Conservation (phyloP, 192 early-diverging fungal genomes). For the Backusella australiensis region DNA sequence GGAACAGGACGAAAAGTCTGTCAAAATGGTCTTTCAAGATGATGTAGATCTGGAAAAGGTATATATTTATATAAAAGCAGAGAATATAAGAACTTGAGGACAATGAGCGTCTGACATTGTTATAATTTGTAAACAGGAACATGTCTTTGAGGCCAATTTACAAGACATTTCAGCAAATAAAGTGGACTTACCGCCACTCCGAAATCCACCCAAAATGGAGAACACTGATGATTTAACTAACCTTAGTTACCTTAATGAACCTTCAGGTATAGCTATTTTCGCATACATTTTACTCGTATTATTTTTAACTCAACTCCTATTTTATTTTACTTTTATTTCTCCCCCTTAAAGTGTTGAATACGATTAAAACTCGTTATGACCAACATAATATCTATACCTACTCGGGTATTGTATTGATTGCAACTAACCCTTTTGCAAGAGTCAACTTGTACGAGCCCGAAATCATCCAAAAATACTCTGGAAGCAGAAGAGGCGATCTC, state of each 20-base stretch:
- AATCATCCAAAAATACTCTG: slow-evolving; percentile 90
- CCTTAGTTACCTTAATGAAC: slow-evolving; percentile 94
- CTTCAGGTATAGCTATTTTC: slow-evolving; percentile 45
- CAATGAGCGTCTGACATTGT: background rate
- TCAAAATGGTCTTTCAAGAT: slow-evolving; percentile 62
- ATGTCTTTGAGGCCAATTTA: slow-evolving; percentile 70
- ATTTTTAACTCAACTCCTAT: slow-evolving; percentile 8
- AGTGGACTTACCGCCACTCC: slow-evolving; percentile 81
- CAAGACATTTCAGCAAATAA: slow-evolving; percentile 68
- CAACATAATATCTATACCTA: slow-evolving; percentile 98
- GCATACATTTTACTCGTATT: background rate
- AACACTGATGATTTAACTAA: slow-evolving; percentile 89
- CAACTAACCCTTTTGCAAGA: slow-evolving; percentile 92
- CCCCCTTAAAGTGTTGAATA: slow-evolving; percentile 74
- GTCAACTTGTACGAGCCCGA: slow-evolving; percentile 89
- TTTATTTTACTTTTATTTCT: background rate
- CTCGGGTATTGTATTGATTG: slow-evolving; percentile 97
- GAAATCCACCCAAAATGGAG: slow-evolving; percentile 91
- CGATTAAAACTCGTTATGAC: slow-evolving; percentile 85
- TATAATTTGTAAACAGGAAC: slow-evolving; percentile 47
- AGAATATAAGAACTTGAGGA: background rate
- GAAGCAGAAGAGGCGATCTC: slow-evolving; percentile 88
- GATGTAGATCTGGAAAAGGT: slow-evolving; percentile 36
- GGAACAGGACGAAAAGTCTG: slow-evolving; percentile 50
- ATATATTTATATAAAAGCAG: background rate